Evolutionary conservation across 495 filamentous ascomycete genomes (phyloP), one percentile per base, ranked within the genome.

Genomic region (Xylaria flabelliformis): DNA sequence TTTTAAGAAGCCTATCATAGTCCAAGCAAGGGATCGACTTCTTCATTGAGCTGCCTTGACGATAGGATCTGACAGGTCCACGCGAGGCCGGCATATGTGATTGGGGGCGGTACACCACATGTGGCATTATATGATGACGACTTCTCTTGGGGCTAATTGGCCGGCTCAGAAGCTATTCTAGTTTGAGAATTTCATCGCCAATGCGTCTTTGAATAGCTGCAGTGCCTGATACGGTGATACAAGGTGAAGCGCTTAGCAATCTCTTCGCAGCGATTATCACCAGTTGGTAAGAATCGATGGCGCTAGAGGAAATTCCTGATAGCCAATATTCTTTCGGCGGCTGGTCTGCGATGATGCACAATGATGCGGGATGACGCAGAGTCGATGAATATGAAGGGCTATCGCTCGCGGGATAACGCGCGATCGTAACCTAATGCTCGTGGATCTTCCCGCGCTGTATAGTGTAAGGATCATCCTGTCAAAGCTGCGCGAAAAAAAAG

Each of bases 81-180:
- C 21, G 50, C 50, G 50, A 67, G 50, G 32, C 48, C 36, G 19
- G 65, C 50, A 67, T 67, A 56, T 56, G 50, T 21, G 50, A 67
- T 53, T 51, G 15, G 36, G 36, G 65, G 36, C 32, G 6, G 26
- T 56, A 56, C 65, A 21, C 65, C 48, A 13, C 34, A 34, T 12
- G 50, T 56, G 34, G 36, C 26, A 56, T 42, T 29, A 56, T 56
- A 34, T n/a, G 5, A 41, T 67, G 8, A 41, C 12, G 50, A 4
- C 41, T 67, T 42, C 56, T 13, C 19, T 19, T 13, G 3, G 50
- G 29, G 50, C 21, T 24, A 15, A 55, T 67, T 67, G 65, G 17
- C 19, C 36, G 50, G 17, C 7, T 24, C 46, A 8, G 19, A 21
- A 24, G 1, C 46, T 36, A 34, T 36, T 4, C 46, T 67, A 5